phyloP scores from a whole-genome alignment of 192 early-diverging fungal genomes.

The Coemansia sp. region DNA sequence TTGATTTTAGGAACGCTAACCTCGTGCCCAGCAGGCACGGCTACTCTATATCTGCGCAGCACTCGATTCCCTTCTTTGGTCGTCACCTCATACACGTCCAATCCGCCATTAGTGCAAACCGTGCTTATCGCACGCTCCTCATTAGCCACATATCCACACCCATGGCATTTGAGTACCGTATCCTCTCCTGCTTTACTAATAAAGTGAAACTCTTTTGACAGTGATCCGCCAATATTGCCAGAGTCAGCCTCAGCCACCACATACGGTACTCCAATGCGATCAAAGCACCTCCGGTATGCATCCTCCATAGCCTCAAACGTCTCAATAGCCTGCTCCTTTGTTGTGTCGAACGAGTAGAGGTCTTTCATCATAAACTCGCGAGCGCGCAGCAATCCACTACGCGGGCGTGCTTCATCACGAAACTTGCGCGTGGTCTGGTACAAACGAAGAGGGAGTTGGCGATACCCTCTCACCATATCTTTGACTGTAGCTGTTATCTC shows the following conservation, averaged over 20 bases:
- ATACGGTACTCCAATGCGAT: slow-evolving; percentile 75
- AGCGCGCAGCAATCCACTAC: slow-evolving; percentile 78
- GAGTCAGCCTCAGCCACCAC: slow-evolving; percentile 87
- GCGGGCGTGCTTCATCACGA: slow-evolving; percentile 79
- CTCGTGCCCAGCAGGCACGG: slow-evolving; percentile 19
- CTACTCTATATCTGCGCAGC: slow-evolving; percentile 7
- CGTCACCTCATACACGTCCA: slow-evolving; percentile 4
- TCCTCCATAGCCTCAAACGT: slow-evolving; percentile 73
- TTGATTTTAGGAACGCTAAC: slow-evolving; percentile 37
- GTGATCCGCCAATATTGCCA: slow-evolving; percentile 85
- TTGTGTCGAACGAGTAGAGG: slow-evolving; percentile 84
- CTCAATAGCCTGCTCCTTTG: slow-evolving; percentile 61
- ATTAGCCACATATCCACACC: slow-evolving; percentile 84
- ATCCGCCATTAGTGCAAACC: neutral
- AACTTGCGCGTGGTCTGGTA: slow-evolving; percentile 90
- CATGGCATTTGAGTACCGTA: slow-evolving; percentile 64
- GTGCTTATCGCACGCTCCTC: slow-evolving; percentile 67
- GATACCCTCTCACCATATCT: slow-evolving; percentile 61
- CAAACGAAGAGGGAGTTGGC: slow-evolving; percentile 78
- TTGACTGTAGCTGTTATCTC: slow-evolving; percentile 80
- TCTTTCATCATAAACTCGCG: slow-evolving; percentile 98
- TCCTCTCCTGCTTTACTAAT: slow-evolving; percentile 79
- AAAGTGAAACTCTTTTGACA: slow-evolving; percentile 91
- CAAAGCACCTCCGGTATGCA: slow-evolving; percentile 78
- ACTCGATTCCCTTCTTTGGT: neutral